These are phyloP conservation scores for Alternaria sp. DNA, from an alignment of 2,329 filamentous ascomycete genomes.

Conservation along the genomic window DNA sequence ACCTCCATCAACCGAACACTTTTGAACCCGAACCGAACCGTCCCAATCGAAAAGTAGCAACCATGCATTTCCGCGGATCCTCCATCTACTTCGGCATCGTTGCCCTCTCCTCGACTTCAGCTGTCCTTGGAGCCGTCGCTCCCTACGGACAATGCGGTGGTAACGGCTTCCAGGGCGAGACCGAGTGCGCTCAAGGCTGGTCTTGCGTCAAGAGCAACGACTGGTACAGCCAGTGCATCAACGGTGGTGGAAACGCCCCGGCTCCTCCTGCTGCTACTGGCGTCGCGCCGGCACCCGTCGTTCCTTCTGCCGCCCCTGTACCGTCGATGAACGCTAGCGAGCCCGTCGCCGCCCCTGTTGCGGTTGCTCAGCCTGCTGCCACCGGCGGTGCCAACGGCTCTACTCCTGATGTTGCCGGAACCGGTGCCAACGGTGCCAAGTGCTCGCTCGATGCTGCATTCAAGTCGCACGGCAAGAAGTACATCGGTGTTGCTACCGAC, in stretches of 20 bases:
- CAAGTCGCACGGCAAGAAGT: conserved; percentile 70
- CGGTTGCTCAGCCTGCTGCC: not conserved
- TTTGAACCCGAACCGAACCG: not conserved
- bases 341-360: conserved; percentile 11
- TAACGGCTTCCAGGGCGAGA: conserved; percentile 50
- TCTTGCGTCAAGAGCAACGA: conserved; percentile 53
- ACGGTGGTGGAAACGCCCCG: conserved; percentile 7
- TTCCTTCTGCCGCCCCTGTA: conserved; percentile 11
- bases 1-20: not conserved
- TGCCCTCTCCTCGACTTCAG: conserved; percentile 37
- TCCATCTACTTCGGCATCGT: conserved; percentile 40
- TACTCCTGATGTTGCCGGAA: conserved; percentile 21
- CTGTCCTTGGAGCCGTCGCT: conserved; percentile 38
- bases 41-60: conserved; percentile 4
- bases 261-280: conserved; percentile 9
- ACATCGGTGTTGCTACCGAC: conserved; percentile 68
- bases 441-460: conserved; percentile 62
- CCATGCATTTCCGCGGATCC: conserved; percentile 33
- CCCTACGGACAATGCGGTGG: conserved; percentile 59
- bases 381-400: conserved; percentile 5
- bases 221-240: conserved; percentile 58
- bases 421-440: conserved; percentile 28
- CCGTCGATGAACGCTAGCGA: conserved; percentile 18
- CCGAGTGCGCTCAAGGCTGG: conserved; percentile 50
- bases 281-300: conserved; percentile 7